phyloP scores from a whole-genome alignment of 2,329 filamentous ascomycete species.

The Aspergillus clavatus region DNA sequence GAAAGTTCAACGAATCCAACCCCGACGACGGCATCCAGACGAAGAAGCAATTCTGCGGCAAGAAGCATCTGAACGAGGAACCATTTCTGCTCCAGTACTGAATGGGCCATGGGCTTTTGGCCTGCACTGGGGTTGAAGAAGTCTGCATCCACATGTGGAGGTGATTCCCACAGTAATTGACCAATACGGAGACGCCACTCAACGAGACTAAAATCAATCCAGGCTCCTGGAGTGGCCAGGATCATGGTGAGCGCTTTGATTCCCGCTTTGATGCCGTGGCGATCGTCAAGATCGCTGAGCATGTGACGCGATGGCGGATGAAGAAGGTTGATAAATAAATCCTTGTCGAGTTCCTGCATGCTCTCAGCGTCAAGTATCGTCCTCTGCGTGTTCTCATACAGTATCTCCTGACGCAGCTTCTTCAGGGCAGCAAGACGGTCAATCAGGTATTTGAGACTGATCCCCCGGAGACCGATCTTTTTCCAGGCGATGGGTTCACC shows the following conservation, averaged over 20 bases:
- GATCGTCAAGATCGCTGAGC: conserved; percentile 20
- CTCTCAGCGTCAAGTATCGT: conserved; percentile 36
- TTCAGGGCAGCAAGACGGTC: conserved; percentile 33
- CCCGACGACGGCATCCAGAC: conserved; percentile 47
- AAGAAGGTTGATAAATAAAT: conserved; percentile 37
- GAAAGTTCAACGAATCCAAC: conserved; percentile 38
- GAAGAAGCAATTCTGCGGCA: conserved; percentile 51
- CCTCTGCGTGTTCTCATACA: conserved; percentile 25
- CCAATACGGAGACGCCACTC: conserved; percentile 46
- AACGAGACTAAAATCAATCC: conserved; percentile 45
- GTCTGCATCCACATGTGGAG: conserved; percentile 35
- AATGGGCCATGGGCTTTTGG: conserved; percentile 22
- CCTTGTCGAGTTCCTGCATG: conserved; percentile 28
- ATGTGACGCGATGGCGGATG: conserved; percentile 31
- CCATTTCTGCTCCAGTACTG: conserved; percentile 46
- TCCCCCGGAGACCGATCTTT: conserved; percentile 38
- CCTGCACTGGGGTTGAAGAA: conserved; percentile 16
- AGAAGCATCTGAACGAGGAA: conserved; percentile 52
- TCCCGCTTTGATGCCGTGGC: conserved; percentile 40
- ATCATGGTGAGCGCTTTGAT: conserved; percentile 43
- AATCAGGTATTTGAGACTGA: conserved; percentile 29
- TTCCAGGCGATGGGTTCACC: conserved; percentile 40
- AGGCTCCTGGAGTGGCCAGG: conserved; percentile 41
- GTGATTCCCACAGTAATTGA: conserved; percentile 42
- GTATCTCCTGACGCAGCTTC: conserved; percentile 30